phyloP scores from a whole-genome alignment of 2,329 filamentous ascomycete genomes.

The Aspergillus versicolor region DNA sequence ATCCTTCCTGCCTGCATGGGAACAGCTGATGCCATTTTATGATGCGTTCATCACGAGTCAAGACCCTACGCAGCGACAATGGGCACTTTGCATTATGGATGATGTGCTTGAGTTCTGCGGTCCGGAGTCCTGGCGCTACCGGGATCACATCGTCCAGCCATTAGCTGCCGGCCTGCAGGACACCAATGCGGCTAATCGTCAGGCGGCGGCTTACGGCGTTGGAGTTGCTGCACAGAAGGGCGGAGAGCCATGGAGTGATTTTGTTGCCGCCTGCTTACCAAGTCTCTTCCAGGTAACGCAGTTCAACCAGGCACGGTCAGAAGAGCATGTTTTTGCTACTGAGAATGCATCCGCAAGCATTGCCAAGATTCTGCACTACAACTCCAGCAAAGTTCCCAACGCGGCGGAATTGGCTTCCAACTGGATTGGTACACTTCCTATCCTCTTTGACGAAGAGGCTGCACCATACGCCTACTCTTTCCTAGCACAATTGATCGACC shows the following conservation, averaged over 20 bases:
- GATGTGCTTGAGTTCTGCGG: conserved; percentile 98
- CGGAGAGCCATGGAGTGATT: conserved; percentile 81
- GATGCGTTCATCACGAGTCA: conserved; percentile 75
- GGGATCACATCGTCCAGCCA: conserved; percentile 80
- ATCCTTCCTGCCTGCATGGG: conserved; percentile 83
- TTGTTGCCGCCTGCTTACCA: conserved; percentile 75
- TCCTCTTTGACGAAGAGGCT: conserved; percentile 94
- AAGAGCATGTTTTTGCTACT: conserved; percentile 94
- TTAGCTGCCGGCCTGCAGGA: conserved; percentile 85
- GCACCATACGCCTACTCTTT: conserved; percentile 95
- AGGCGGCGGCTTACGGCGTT: conserved; percentile 93
- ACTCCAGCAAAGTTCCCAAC: conserved; percentile 72
- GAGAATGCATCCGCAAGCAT: conserved; percentile 97
- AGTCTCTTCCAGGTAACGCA: conserved; percentile 82
- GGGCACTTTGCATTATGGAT: conserved; percentile 98
- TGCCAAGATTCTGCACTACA: conserved; percentile 94
- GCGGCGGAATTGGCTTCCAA: conserved; percentile 72
- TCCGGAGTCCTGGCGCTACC: conserved; percentile 80
- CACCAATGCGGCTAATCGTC: conserved; percentile 82
- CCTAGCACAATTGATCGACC: conserved; percentile 84
- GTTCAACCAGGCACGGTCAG: conserved; percentile 76
- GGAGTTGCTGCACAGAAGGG: conserved; percentile 94
- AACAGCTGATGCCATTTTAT: conserved; percentile 80
- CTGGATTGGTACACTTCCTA: conserved; percentile 88
- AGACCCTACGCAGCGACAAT: conserved; percentile 91